These are phyloP conservation scores for Conringia planisiliqua DNA, from an alignment of 345 rosid species.

Conservation along the genomic window DNA sequence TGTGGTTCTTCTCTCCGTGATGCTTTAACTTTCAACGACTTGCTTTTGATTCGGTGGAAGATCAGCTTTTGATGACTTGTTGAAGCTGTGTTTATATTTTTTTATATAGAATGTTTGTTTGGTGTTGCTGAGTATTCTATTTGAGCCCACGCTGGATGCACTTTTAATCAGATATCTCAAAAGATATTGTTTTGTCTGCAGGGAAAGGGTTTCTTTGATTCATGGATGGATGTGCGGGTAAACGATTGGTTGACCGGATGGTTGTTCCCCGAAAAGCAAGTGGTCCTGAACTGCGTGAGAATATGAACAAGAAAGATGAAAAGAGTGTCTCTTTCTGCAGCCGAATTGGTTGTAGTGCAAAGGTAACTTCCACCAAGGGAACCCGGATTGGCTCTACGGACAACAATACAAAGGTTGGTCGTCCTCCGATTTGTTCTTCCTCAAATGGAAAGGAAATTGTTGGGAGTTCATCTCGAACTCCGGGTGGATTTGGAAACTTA, in stretches of 20 bases:
- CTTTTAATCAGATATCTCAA: not conserved
- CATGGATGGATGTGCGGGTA: constrained; percentile 78
- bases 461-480: constrained; percentile 65
- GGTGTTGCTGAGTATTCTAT: constrained; percentile 9
- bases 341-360: constrained; percentile 63
- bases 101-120: not conserved
- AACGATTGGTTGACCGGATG: constrained; percentile 40
- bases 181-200: not conserved
- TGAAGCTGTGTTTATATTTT: constrained; percentile 2
- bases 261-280: constrained; percentile 48
- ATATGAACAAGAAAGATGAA: constrained; percentile 48
- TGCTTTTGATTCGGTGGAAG: constrained; percentile 17
- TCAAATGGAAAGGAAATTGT: constrained; percentile 61
- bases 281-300: constrained; percentile 55
- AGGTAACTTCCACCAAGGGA: constrained; percentile 46
- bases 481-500: constrained; percentile 31
- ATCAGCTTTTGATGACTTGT: constrained; percentile 1
- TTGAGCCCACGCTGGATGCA: not conserved
- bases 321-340: constrained; percentile 57
- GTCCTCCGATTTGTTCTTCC: constrained; percentile 18
- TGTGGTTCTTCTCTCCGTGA: not conserved
- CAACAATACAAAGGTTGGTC: constrained; percentile 36
- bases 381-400: constrained; percentile 39
- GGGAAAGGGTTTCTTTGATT: constrained; percentile 8
- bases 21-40: constrained; percentile 13